phyloP scores from a whole-genome alignment of 2,329 filamentous ascomycete genomes.

The Dothideomycetes sp. region DNA sequence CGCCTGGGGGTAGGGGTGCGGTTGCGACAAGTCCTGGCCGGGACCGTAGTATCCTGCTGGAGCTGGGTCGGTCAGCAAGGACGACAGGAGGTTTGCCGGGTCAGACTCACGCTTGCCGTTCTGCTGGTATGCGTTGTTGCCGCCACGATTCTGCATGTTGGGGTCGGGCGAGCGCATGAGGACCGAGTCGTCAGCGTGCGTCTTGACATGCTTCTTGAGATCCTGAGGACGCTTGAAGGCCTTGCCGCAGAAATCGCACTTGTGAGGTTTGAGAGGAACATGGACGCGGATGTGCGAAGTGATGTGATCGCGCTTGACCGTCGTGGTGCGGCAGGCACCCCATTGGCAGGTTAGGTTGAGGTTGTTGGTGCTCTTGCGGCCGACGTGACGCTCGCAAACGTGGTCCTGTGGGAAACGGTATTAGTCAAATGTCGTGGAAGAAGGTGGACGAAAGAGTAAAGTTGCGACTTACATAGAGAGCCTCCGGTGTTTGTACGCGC shows the following conservation, averaged over 20 bases:
- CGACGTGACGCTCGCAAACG: constrained; percentile 95
- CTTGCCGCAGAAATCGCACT: constrained; percentile 97
- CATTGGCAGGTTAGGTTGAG: constrained; percentile 94
- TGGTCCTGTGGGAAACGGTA: constrained; percentile 62
- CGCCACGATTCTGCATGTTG: constrained; percentile 22
- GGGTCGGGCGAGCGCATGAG: constrained; percentile 54
- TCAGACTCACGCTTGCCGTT: constrained; percentile 14
- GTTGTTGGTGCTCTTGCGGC: constrained; percentile 98
- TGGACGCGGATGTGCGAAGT: constrained; percentile 98
- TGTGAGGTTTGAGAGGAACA: constrained; percentile 97
- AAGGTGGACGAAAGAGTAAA: constrained; percentile 1
- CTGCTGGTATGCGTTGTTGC: constrained; percentile 21
- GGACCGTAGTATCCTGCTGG: constrained; percentile 19
- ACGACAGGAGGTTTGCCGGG: constrained; percentile 7
- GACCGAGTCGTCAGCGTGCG: constrained; percentile 90
- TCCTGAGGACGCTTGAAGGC: constrained; percentile 98
- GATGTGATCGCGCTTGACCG: constrained; percentile 97
- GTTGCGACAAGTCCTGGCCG: constrained; percentile 9
- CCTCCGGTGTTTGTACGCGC: constrained; percentile 45
- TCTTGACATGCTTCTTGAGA: constrained; percentile 99
- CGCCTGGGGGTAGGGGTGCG: constrained; percentile 13
- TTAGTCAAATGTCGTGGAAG: no score
- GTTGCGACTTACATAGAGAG: constrained; percentile 47
- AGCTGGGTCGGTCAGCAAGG: constrained; percentile 7
- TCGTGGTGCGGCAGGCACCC: constrained; percentile 91